A percentile compares a stretch with the other conserved stretches of the same genome.
Conservation (phyloP, 2,329 filamentous ascomycete genomes). For the Annulohypoxylon truncatum region DNA sequence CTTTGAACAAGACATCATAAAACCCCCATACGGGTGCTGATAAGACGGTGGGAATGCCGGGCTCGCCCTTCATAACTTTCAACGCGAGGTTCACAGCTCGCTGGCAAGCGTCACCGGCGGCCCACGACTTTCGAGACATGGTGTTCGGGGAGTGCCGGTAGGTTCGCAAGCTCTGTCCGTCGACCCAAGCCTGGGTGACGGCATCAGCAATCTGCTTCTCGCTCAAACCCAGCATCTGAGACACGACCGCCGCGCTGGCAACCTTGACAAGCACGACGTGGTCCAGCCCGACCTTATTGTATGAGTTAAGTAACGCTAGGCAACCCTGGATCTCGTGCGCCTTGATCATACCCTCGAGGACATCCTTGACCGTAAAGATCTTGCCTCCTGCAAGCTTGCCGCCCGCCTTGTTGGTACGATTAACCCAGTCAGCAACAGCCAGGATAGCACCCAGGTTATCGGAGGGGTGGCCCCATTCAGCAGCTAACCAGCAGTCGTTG, state of each 20-base stretch:
- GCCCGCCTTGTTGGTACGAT: slow-evolving; percentile 82
- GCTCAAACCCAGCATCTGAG: slow-evolving; percentile 90
- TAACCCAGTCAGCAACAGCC: slow-evolving; percentile 96
- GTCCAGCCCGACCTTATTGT: slow-evolving; percentile 98
- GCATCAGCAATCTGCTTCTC: slow-evolving; percentile 95
- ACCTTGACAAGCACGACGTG: slow-evolving; percentile 99
- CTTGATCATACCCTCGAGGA: slow-evolving; percentile 98
- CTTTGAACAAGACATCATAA: slow-evolving; percentile 98
- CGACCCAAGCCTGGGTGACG: slow-evolving; percentile 96
- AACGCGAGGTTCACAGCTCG: slow-evolving; percentile 90
- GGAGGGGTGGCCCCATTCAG: slow-evolving; percentile 98
- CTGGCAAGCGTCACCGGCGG: slow-evolving; percentile 97
- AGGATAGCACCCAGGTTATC: slow-evolving; percentile 98
- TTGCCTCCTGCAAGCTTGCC: slow-evolving; percentile 88
- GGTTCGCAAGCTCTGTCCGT: slow-evolving; percentile 94
- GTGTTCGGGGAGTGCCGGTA: slow-evolving; percentile 99
- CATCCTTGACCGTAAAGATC: slow-evolving; percentile 87
- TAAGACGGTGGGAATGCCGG: slow-evolving; percentile 90
- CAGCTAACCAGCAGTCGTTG: slow-evolving; percentile 99
- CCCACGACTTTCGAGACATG: slow-evolving; percentile 99
- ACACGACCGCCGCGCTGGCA: slow-evolving; percentile 91
- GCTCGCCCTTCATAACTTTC: slow-evolving; percentile 91
- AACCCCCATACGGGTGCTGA: slow-evolving; percentile 96
- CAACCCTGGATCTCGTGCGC: slow-evolving; percentile 99
- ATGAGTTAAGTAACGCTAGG: slow-evolving; percentile 96